These are phyloP conservation scores for Aspergillus arachidicola DNA, from an alignment of 2,329 filamentous ascomycete species.

Conservation along the genomic window DNA sequence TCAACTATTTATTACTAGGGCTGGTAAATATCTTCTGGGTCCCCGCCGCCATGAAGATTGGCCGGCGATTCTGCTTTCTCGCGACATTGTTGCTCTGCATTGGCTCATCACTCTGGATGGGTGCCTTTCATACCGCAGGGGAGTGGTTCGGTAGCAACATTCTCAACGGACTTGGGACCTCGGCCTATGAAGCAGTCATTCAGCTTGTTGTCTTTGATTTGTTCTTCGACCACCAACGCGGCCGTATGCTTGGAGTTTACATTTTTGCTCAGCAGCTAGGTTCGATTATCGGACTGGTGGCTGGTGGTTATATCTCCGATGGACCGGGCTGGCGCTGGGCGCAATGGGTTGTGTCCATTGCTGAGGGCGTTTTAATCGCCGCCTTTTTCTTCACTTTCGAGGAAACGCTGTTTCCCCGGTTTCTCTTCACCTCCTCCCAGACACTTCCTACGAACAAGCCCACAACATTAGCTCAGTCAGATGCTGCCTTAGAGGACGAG, in stretches of 20 bases:
- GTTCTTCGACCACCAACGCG: not conserved
- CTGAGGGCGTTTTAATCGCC: constrained; percentile 3
- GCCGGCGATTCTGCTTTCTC: not conserved
- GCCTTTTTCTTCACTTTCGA: constrained; percentile 5
- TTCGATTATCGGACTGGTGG: not conserved
- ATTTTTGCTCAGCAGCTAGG: not conserved
- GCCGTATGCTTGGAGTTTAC: not conserved
- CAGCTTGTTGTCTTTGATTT: not conserved
- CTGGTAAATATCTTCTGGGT: not conserved
- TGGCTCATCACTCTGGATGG: not conserved
- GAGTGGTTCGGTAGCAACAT: constrained; percentile 1
- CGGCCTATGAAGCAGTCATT: constrained; percentile 1
- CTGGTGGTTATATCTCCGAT: not conserved
- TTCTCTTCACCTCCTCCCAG: not conserved
- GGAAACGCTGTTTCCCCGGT: constrained; percentile 5
- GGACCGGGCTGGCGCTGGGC: not conserved
- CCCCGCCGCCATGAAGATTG: not conserved
- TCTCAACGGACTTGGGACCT: not conserved
- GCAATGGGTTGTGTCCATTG: constrained; percentile 3
- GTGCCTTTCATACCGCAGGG: not conserved
- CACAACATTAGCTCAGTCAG: too few species aligned
- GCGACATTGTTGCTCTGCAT: not conserved
- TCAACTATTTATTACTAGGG: not conserved
- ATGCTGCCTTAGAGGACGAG: too few species aligned
- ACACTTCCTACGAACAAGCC: too few species aligned